phyloP scores from a whole-genome alignment of 2,329 filamentous ascomycete genomes.

The Dothistroma pini region DNA sequence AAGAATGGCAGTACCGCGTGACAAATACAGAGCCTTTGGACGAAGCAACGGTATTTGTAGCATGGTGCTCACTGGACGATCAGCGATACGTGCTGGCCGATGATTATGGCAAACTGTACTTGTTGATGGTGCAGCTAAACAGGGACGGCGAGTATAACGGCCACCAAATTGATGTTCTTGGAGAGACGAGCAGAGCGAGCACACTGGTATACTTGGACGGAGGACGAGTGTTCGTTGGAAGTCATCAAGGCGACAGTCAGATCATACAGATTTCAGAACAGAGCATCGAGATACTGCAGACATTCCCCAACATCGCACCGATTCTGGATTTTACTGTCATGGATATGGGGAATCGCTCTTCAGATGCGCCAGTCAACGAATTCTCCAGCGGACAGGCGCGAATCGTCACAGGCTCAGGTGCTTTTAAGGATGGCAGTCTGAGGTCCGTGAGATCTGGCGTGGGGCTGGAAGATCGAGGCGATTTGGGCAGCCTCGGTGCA shows the following conservation, averaged over 20 bases:
- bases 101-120: conserved; percentile 79
- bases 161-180: conserved; percentile 67
- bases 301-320: conserved; percentile 78
- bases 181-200: conserved; percentile 69
- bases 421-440: conserved; percentile 81
- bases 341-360: conserved; percentile 86
- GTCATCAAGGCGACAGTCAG: conserved; percentile 89
- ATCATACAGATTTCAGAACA: conserved; percentile 61
- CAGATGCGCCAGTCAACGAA: conserved; percentile 75
- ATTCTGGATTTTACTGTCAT: conserved; percentile 93
- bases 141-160: conserved; percentile 63
- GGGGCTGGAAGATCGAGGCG: conserved; percentile 63
- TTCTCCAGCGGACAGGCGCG: conserved; percentile 94
- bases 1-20: conserved; percentile 65
- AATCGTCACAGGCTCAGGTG: conserved; percentile 89
- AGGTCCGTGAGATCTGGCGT: conserved; percentile 91
- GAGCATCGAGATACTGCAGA: conserved; percentile 66
- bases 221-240: conserved; percentile 77
- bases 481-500: conserved; percentile 68
- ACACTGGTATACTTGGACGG: conserved; percentile 73
- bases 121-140: conserved; percentile 73
- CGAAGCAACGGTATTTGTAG: conserved; percentile 81
- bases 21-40: conserved; percentile 62
- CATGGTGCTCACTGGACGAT: conserved; percentile 81
- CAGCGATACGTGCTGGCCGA: conserved; percentile 85